A percentile compares a stretch with the other conserved stretches of the same genome.
Evolutionary conservation across 305 asterid species (phyloP).

Genomic region (Lippia alba): DNA sequence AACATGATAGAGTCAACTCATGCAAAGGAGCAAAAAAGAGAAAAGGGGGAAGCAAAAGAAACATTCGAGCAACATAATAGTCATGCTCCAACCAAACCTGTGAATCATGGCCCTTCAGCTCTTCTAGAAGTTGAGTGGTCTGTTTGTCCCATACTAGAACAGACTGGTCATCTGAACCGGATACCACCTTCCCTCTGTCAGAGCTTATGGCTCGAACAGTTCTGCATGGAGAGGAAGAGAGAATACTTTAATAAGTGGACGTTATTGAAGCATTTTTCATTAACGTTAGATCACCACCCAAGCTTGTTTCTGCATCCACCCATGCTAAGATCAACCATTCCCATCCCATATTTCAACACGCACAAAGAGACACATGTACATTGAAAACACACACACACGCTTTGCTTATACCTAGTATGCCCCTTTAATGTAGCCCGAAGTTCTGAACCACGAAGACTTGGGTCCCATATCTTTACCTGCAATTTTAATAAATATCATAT

Average conservation of each 20-base stretch:
- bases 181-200: constrained; percentile 91
- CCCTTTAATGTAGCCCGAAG: constrained; percentile 92
- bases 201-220: constrained; percentile 93
- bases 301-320: constrained; percentile 24
- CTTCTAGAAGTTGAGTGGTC: constrained; percentile 92
- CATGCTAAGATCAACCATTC: constrained; percentile 28
- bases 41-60: neutral
- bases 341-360: constrained; percentile 20
- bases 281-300: constrained; percentile 11
- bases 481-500: constrained; percentile 19
- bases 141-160: constrained; percentile 98
- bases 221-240: constrained; percentile 46
- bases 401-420: constrained; percentile 68
- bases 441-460: constrained; percentile 94
- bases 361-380: constrained; percentile 4
- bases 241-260: constrained; percentile 17
- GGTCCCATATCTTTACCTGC: constrained; percentile 98
- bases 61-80: constrained; percentile 4
- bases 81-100: constrained; percentile 55
- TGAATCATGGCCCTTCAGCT: constrained; percentile 85
- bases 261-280: neutral
- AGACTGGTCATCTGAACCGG: constrained; percentile 97
- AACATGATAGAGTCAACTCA: neutral
- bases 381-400: neutral
- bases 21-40: neutral